Conservation (phyloP, 495 filamentous ascomycete genomes). For the Penicillium egyptiacum region DNA sequence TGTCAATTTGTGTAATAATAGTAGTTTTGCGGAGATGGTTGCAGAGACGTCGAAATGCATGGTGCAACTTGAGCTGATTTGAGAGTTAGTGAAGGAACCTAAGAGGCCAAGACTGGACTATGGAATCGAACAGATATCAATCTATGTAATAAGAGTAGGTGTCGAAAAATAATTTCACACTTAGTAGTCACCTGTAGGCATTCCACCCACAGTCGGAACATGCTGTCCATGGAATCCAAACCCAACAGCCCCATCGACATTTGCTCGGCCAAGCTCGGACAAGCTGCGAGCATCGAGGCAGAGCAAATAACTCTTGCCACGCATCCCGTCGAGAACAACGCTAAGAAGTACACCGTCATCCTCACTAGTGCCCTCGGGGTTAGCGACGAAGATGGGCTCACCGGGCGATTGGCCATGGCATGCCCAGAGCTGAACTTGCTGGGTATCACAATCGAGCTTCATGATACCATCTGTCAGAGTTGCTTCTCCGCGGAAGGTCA, state of each 20-base stretch:
- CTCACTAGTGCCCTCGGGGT: slow-evolving; percentile 37
- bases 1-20: too few species aligned
- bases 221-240: slow-evolving; percentile 75
- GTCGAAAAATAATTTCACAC: not conserved
- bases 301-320: slow-evolving; percentile 66
- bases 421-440: slow-evolving; percentile 52
- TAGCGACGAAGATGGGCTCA: slow-evolving; percentile 70
- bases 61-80: not conserved
- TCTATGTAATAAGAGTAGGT: not conserved
- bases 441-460: slow-evolving; percentile 64
- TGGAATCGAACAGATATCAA: not conserved
- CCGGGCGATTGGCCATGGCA: slow-evolving; percentile 65
- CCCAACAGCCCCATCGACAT: slow-evolving; percentile 58
- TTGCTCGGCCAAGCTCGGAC: slow-evolving; percentile 65
- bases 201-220: slow-evolving; percentile 32
- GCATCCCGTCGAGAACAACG: slow-evolving; percentile 66
- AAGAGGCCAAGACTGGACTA: not conserved
- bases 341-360: slow-evolving; percentile 74
- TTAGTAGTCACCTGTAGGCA: slow-evolving; percentile 39
- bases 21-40: not conserved
- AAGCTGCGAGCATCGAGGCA: slow-evolving; percentile 66
- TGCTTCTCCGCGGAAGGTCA: slow-evolving; percentile 55
- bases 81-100: not conserved
- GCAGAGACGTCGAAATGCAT: not conserved
- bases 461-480: slow-evolving; percentile 65